Percentiles rank a stretch among this genome's conserved stretches.
These are phyloP conservation scores for Cystobasidium slooffiae DNA, from an alignment of 1,284 basidiomycete genomes.

Conservation along the genomic window DNA sequence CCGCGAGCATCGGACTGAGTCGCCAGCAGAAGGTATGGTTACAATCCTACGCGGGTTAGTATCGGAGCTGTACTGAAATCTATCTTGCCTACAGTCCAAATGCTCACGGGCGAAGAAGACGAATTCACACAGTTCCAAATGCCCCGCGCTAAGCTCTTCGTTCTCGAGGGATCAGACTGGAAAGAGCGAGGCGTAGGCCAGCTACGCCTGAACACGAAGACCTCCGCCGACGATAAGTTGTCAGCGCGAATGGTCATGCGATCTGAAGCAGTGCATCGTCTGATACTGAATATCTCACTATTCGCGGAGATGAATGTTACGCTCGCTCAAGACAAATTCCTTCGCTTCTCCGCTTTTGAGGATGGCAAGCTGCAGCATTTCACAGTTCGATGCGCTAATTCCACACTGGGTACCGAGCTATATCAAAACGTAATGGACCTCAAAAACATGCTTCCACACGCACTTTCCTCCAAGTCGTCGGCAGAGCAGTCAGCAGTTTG, in stretches of 20 bases:
- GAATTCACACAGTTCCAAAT: constrained; percentile 50
- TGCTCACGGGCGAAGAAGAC: constrained; percentile 52
- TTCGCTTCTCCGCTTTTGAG: constrained; percentile 51
- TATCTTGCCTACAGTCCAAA: background rate
- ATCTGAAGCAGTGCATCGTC: constrained; percentile 52
- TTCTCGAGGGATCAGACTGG: constrained; percentile 50
- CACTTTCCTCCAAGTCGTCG: background rate
- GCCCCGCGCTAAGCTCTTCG: constrained; percentile 49
- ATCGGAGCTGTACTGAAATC: background rate
- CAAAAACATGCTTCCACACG: constrained; percentile 23
- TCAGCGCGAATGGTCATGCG: constrained; percentile 52
- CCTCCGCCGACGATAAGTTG: constrained; percentile 28
- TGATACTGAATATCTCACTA: constrained; percentile 51
- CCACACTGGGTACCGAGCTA: constrained; percentile 29
- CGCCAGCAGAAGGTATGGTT: constrained; percentile 10
- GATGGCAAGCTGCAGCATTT: constrained; percentile 44
- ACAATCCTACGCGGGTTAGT: background rate
- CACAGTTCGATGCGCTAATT: constrained; percentile 30
- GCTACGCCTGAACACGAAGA: constrained; percentile 48
- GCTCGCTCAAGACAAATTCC: constrained; percentile 51
- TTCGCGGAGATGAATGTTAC: constrained; percentile 51
- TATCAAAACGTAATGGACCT: constrained; percentile 28
- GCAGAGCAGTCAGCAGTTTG: background rate
- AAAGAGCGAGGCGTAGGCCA: constrained; percentile 51
- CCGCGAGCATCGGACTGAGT: constrained; percentile 4